Evolutionary conservation across 106 monocot species (phyloP).

Genomic region (Allium sativum): DNA sequence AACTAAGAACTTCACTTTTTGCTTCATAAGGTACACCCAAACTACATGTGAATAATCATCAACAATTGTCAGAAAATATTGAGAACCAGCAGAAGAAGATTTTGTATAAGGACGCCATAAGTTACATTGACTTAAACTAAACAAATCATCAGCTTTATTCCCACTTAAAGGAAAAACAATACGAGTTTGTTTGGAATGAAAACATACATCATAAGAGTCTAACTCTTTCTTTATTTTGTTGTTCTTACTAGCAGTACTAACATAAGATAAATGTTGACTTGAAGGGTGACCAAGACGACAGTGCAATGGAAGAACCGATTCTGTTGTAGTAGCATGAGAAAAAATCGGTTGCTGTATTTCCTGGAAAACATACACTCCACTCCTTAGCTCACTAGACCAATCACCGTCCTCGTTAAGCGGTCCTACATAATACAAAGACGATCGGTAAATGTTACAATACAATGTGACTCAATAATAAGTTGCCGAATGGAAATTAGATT

Average conservation of each 20-base stretch:
- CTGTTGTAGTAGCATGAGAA: not conserved
- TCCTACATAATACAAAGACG: conserved; percentile 1
- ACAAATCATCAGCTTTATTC: not conserved
- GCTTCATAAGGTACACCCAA: not conserved
- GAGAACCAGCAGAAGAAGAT: not conserved
- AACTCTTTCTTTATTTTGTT: not conserved
- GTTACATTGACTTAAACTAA: not conserved
- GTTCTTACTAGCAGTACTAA: not conserved
- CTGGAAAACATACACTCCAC: not conserved
- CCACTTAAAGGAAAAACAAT: not conserved
- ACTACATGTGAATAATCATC: not conserved
- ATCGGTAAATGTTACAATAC: not conserved
- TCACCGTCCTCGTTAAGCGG: not conserved
- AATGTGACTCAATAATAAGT: not conserved
- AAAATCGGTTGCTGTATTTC: not conserved
- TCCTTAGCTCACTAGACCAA: not conserved
- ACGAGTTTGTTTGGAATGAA: not conserved
- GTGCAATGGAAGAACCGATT: not conserved
- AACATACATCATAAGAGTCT: not conserved
- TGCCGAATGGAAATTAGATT: not conserved
- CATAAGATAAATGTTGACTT: too few species aligned
- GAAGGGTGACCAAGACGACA: not conserved
- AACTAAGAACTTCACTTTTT: not conserved
- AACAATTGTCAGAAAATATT: conserved; percentile 1
- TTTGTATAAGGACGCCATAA: not conserved